A percentile compares a stretch with the other conserved stretches of the same genome.
phyloP scores from a whole-genome alignment of 1,284 basidiomycete genomes.

The Sanguinoderma infundibulare region DNA sequence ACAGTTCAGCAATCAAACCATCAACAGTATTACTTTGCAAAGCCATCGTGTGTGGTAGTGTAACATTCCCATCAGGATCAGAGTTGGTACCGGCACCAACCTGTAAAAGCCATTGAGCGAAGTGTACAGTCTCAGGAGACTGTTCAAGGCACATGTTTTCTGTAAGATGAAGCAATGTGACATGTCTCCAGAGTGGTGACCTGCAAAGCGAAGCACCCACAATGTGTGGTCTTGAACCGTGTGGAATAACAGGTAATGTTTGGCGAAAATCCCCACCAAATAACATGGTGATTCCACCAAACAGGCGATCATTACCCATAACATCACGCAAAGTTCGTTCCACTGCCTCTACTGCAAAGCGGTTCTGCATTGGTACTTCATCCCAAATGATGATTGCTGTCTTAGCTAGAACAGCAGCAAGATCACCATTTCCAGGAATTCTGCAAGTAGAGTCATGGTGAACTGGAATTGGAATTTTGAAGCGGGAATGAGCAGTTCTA shows the following conservation, averaged over 20 bases:
- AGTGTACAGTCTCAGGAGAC: constrained; percentile 31
- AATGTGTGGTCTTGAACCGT: constrained; percentile 38
- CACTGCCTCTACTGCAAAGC: constrained; percentile 38
- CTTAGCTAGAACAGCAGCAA: constrained; percentile 31
- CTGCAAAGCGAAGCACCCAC: constrained; percentile 36
- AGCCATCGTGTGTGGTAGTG: constrained; percentile 34
- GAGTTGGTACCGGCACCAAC: constrained; percentile 40
- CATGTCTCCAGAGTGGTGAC: constrained; percentile 40
- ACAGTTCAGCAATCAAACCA: constrained; percentile 35
- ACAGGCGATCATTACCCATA: constrained; percentile 20
- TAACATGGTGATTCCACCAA: constrained; percentile 47
- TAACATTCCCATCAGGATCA: constrained; percentile 26
- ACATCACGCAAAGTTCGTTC: constrained; percentile 40
- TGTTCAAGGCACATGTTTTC: constrained; percentile 43
- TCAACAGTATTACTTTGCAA: constrained; percentile 21
- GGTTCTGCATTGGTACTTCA: constrained; percentile 42
- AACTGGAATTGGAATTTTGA: constrained; percentile 47
- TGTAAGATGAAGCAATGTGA: constrained; percentile 34
- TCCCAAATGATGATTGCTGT: constrained; percentile 43
- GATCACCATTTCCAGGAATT: constrained; percentile 33
- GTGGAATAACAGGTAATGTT: constrained; percentile 43
- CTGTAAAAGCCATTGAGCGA: constrained; percentile 37
- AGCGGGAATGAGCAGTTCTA: constrained; percentile 46
- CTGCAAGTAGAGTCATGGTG: constrained; percentile 28
- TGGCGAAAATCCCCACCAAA: constrained; percentile 49